Percentiles rank a stretch among this genome's conserved stretches.
Conservation (phyloP, 2,329 filamentous ascomycete genomes). For the Cladosporium sp. region DNA sequence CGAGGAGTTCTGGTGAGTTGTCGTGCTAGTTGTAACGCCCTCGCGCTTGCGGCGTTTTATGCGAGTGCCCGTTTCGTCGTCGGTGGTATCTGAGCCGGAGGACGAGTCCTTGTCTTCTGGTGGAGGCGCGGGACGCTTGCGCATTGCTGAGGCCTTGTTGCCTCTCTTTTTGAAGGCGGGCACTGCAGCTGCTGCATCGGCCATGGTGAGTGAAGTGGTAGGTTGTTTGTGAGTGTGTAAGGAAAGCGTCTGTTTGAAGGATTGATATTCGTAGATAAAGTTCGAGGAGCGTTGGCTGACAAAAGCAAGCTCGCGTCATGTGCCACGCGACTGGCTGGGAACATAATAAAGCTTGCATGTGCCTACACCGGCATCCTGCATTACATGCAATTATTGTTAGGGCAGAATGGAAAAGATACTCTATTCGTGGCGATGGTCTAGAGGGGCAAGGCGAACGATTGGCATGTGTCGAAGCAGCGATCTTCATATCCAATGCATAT, state of each 20-base stretch:
- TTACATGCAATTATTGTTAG: neutral
- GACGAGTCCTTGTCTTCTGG: conserved; percentile 59
- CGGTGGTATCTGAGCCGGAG: conserved; percentile 64
- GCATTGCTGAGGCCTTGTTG: conserved; percentile 72
- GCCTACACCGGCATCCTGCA: neutral
- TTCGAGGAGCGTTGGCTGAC: neutral
- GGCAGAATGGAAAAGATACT: neutral
- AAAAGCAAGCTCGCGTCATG: neutral
- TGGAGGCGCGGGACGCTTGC: conserved; percentile 79
- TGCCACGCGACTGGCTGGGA: neutral
- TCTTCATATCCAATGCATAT: neutral
- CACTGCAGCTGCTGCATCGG: conserved; percentile 35
- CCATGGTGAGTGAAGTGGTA: conserved; percentile 27
- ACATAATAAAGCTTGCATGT: no score
- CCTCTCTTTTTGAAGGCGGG: conserved; percentile 84
- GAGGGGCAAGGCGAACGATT: neutral
- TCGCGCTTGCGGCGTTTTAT: conserved; percentile 78
- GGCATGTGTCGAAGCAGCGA: neutral
- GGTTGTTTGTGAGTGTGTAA: neutral
- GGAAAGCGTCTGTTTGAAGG: neutral
- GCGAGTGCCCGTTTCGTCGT: conserved; percentile 70
- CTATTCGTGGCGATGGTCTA: neutral
- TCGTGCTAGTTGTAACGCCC: conserved; percentile 64
- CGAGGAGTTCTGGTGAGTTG: conserved; percentile 47
- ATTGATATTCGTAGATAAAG: neutral